Evolutionary conservation across 1,284 basidiomycete species (phyloP).

Genomic region (Schizophyllum commune): DNA sequence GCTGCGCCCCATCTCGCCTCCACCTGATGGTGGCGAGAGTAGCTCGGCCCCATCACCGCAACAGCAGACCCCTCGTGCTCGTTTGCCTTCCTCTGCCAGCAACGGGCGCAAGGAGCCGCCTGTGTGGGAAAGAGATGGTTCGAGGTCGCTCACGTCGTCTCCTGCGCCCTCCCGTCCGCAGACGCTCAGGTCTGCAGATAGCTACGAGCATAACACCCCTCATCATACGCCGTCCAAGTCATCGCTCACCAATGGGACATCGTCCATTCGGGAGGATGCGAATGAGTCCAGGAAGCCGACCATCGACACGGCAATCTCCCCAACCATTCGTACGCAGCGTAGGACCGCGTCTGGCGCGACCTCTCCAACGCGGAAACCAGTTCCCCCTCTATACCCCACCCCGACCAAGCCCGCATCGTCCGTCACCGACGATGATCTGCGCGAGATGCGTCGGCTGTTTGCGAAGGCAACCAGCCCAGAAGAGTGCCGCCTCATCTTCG

Average conservation of each 20-base stretch:
- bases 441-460: conserved; percentile 65
- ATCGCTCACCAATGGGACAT: not conserved
- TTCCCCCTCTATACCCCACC: conserved; percentile 5
- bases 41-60: conserved; percentile 11
- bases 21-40: conserved; percentile 16
- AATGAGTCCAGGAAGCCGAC: not conserved
- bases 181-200: not conserved
- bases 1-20: conserved; percentile 25
- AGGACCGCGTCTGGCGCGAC: not conserved
- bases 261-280: not conserved
- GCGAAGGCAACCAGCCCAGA: conserved; percentile 64
- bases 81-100: not conserved
- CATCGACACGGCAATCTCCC: not conserved
- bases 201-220: not conserved
- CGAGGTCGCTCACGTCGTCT: conserved; percentile 8
- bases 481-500: conserved; percentile 79
- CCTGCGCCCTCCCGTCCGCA: conserved; percentile 1
- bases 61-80: not conserved
- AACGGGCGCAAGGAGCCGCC: not conserved
- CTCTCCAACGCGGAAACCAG: not conserved
- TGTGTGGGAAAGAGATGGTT: not conserved
- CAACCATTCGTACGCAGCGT: not conserved
- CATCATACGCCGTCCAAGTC: not conserved
- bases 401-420: conserved; percentile 13
- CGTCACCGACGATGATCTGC: conserved; percentile 31